A percentile compares a stretch with the other conserved stretches of the same genome.
Conservation (phyloP, 2,329 filamentous ascomycete genomes). For the Phialocephala subalpina region DNA sequence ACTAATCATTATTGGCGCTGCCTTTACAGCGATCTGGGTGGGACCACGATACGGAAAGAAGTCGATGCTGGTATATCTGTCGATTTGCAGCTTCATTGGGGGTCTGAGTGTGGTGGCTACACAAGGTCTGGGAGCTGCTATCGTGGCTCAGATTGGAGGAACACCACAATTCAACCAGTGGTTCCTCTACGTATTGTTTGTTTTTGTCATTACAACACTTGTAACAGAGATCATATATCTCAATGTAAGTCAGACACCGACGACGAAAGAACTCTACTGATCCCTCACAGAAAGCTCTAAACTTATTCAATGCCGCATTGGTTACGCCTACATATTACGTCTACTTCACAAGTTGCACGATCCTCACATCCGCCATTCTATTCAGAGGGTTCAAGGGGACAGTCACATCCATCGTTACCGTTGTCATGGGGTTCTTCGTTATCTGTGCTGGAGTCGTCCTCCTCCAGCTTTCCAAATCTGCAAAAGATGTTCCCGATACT, state of each 20-base stretch:
- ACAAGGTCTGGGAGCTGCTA: constrained; percentile 89
- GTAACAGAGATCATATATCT: constrained; percentile 94
- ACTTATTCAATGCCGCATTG: constrained; percentile 94
- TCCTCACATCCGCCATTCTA: constrained; percentile 89
- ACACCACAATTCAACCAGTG: constrained; percentile 93
- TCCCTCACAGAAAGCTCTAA: constrained; percentile 85
- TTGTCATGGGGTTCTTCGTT: constrained; percentile 91
- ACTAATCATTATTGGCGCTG: constrained; percentile 77
- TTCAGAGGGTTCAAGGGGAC: constrained; percentile 96
- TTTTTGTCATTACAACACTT: constrained; percentile 89
- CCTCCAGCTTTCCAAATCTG: constrained; percentile 95
- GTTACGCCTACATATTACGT: constrained; percentile 99
- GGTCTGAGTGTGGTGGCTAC: constrained; percentile 95
- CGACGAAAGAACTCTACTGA: constrained; percentile 18
- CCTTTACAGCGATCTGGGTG: constrained; percentile 78
- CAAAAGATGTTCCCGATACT: constrained; percentile 94
- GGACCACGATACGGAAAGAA: constrained; percentile 92
- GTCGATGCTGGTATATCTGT: constrained; percentile 97
- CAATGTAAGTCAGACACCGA: constrained; percentile 71
- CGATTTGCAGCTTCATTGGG: constrained; percentile 93
- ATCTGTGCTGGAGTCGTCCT: constrained; percentile 94
- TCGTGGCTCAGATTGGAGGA: constrained; percentile 85
- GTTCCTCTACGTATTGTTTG: constrained; percentile 92
- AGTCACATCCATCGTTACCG: constrained; percentile 79
- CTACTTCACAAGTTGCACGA: constrained; percentile 95